Base-by-base conservation (phyloP, 768 basidiomycete genomes). In the Udeniomyces megalosporus region DNA sequence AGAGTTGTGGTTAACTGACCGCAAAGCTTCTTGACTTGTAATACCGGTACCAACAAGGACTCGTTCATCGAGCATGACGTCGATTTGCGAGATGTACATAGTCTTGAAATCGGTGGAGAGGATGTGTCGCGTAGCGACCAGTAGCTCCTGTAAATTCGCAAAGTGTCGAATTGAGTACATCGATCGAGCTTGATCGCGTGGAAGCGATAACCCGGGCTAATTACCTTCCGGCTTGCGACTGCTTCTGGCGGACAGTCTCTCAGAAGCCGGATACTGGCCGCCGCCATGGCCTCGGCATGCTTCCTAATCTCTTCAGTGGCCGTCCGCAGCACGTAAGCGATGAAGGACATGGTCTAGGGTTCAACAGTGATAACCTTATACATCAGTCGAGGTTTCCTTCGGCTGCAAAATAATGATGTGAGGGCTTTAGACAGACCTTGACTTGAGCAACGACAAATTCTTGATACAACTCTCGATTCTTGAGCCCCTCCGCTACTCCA, bases 181-280 rank as follows among this genome's bases (percentile, higher is more conserved):
- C n/a, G n/a, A n/a, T n/a, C n/a, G n/a, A n/a, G n/a, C n/a, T n/a
- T n/a, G n/a, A 15, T 12, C 15, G 24, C 7, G 35, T 1, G 24
- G 4, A n/a, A 44, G 11, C n/a, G n/a, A 24, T 29, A 32, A 26
- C 7, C 31, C 24, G 38, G 24, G 45, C 32, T 26, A n/a, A 35
- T 17, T 46, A 88, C 90, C 79, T 85, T 89, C 53, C 93, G 79
- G 22, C 88, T 79, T 10, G 81, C 77, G 15, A 89, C 84, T 10
- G 84, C 84, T 69, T 86, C 88, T 0, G 85, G 79, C 44, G 95
- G 92, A 70, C 91, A 91, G 71, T 97, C 92, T 70, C 95, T 87
- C 52, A 97, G 77, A 34, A 97, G 77, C n/a, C 95, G 80, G 35
- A 97, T 75, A 31, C 86, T 83, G 24, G 83, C 81, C 55, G 86